These are phyloP conservation scores for Stylonectria norvegica DNA, from an alignment of 2,329 filamentous ascomycete species.

Conservation along the genomic window DNA sequence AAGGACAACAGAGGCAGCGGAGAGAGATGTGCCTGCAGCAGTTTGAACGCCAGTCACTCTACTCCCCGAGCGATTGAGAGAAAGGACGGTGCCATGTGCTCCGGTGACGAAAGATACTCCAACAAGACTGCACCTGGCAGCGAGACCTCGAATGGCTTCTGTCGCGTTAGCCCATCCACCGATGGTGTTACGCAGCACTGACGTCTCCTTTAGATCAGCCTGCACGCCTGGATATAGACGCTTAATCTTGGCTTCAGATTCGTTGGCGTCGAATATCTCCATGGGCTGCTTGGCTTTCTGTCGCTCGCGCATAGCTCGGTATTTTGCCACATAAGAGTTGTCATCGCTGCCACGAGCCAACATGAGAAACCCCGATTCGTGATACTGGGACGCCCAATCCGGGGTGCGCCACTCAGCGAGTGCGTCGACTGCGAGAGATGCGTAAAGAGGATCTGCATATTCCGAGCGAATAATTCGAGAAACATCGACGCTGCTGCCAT, in stretches of 20 bases:
- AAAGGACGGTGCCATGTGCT: constrained; percentile 24
- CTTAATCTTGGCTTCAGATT: constrained; percentile 1
- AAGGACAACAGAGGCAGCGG: constrained; percentile 59
- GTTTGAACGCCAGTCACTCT: constrained; percentile 27
- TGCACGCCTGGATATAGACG: constrained; percentile 5
- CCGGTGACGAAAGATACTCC: constrained; percentile 33
- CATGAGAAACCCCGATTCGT: constrained; percentile 33
- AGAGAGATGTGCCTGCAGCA: constrained; percentile 39
- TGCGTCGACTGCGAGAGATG: constrained; percentile 48
- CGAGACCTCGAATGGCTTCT: constrained; percentile 25
- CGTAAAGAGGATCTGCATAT: constrained; percentile 63
- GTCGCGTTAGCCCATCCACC: constrained; percentile 35
- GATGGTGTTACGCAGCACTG: constrained; percentile 12
- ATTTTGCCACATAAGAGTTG: constrained; percentile 6
- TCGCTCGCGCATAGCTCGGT: constrained; percentile 3
- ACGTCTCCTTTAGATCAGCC: constrained; percentile 1
- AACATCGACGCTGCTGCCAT: constrained; percentile 40
- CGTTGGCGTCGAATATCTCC: constrained; percentile 8
- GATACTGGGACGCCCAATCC: constrained; percentile 23
- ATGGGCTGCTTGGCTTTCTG: constrained; percentile 8
- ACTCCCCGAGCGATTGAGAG: constrained; percentile 14
- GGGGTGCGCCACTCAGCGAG: constrained; percentile 23
- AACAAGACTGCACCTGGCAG: constrained; percentile 23
- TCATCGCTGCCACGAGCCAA: constrained; percentile 12
- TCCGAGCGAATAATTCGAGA: constrained; percentile 47